Percentiles rank a stretch among this genome's conserved stretches.
Evolutionary conservation across 164 flowering plant species (phyloP).

Genomic region (Vitis amurensis): DNA sequence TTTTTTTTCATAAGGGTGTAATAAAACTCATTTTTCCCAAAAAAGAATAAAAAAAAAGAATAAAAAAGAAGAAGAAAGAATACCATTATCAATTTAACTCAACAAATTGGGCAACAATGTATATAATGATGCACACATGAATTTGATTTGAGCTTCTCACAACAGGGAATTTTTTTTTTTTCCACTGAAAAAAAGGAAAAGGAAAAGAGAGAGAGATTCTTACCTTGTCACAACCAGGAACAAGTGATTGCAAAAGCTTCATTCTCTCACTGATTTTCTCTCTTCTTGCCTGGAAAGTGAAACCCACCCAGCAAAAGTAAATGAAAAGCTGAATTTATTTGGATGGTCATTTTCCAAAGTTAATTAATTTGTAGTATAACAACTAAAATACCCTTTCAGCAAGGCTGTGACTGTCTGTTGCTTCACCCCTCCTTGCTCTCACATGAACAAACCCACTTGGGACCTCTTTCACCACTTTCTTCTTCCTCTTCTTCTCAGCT

Average conservation of each 20-base stretch:
- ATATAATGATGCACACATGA: too few relatives aligned
- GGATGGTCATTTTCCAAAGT: too few relatives aligned
- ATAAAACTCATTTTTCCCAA: too few relatives aligned
- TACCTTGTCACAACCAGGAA: conserved; percentile 63
- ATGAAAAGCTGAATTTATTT: too few relatives aligned
- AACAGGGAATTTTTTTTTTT: too few relatives aligned
- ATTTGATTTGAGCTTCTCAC: not conserved
- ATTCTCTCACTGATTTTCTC: conserved; percentile 55
- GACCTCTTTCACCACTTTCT: not conserved
- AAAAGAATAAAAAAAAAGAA: too few relatives aligned
- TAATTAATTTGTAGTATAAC: too few relatives aligned
- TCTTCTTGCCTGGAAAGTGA: conserved; percentile 40
- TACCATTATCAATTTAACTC: too few relatives aligned
- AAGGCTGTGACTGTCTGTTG: conserved; percentile 18
- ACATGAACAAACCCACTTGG: conserved; percentile 6
- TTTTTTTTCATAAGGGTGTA: too few relatives aligned
- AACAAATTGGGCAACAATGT: too few relatives aligned
- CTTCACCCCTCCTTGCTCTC: conserved; percentile 15
- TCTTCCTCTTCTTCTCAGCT: not conserved
- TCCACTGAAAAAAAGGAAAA: not conserved
- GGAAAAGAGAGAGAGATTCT: not conserved
- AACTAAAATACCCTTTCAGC: conserved; percentile 14
- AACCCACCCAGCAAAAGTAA: too few relatives aligned
- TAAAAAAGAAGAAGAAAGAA: too few relatives aligned
- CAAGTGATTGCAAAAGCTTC: conserved; percentile 50